Conservation (phyloP, 139 green algal species). For the Chlamydomonas applanata region DNA sequence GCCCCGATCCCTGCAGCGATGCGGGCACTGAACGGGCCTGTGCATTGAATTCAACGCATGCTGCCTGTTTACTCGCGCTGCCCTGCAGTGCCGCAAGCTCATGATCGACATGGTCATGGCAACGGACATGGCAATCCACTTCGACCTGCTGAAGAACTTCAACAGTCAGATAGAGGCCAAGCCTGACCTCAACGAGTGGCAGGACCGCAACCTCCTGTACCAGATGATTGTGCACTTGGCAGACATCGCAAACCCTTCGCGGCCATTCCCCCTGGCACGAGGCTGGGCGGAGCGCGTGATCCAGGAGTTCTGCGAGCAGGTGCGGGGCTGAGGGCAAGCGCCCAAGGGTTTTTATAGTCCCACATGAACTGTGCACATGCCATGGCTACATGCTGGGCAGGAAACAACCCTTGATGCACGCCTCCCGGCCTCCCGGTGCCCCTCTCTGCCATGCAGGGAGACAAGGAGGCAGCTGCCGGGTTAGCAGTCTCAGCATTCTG, state of each 20-base stretch:
- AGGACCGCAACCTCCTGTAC: constrained; percentile 50
- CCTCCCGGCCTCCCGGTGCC: constrained; percentile 2
- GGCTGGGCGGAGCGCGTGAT: constrained; percentile 62
- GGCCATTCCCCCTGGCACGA: constrained; percentile 49
- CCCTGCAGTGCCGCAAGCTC: constrained; percentile 46
- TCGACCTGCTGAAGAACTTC: constrained; percentile 56
- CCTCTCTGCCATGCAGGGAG: constrained; percentile 58
- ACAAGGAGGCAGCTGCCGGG: constrained; percentile 56
- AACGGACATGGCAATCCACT: constrained; percentile 73
- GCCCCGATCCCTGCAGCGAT: too few species aligned
- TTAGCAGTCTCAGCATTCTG: constrained; percentile 69
- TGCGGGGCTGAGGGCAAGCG: constrained; percentile 3
- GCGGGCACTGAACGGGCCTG: too few species aligned
- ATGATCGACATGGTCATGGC: constrained; percentile 62
- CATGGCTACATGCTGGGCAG: too few species aligned
- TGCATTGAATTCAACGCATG: too few species aligned
- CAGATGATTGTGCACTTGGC: constrained; percentile 63
- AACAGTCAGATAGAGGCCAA: constrained; percentile 31
- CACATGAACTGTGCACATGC: too few species aligned
- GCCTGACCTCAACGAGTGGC: constrained; percentile 43
- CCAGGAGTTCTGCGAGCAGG: constrained; percentile 62
- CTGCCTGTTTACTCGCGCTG: not conserved
- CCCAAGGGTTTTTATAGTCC: too few species aligned
- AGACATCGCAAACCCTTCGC: constrained; percentile 61
- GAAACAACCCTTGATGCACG: not conserved